Base-by-base conservation (phyloP, 2,329 filamentous ascomycete genomes). In the Alternaria arborescens region DNA sequence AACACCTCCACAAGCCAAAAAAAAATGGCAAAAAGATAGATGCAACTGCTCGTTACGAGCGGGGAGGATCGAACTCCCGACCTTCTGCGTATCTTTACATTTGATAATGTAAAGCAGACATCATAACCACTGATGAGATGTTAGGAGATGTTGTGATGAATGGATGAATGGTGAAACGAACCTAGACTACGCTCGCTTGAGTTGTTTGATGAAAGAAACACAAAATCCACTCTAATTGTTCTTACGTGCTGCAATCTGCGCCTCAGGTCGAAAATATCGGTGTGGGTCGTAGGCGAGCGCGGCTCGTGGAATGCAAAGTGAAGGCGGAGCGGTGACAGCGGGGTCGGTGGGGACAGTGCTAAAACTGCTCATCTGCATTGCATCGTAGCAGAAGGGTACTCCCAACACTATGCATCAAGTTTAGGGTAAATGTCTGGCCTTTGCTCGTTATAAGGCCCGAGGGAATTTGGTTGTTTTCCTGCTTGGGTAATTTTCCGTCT, bases 11-110 rank as follows among this genome's bases (percentile, higher is more conserved):
- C 11, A 41, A 28, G 34, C 10, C 28, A 22, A 8, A 20, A 38
- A 64, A 14, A n/a, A 65, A 2, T 14, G 10, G 10, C 41, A 70
- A 65, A 67, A 71, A 70, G 61, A 66, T 62, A 61, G 66, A 69
- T 63, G 62, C 52, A 16, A 48, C 11, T 34, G 30, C 30, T 48
- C 46, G 4, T 14, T 76, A 76, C 72, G 72, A 66, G 66, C 61
- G 71, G 69, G 68, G 74, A 71, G 74, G 72, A 71, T 77, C 72
- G 74, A 76, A 77, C 74, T 71, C 74, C 66, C 70, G 73, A 77
- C 73, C 73, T 76, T 76, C 72, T 75, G 74, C 73, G 73, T 48
- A 16, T 34, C 71, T 68, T 59, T 56, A 62, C 61, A 74, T 68
- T 62, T 24, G 11, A 10, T 24, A 73, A 73, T 76, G 74, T 77